Evolutionary conservation across 345 rosid species (phyloP).

Genomic region (Gossypium raimondii): DNA sequence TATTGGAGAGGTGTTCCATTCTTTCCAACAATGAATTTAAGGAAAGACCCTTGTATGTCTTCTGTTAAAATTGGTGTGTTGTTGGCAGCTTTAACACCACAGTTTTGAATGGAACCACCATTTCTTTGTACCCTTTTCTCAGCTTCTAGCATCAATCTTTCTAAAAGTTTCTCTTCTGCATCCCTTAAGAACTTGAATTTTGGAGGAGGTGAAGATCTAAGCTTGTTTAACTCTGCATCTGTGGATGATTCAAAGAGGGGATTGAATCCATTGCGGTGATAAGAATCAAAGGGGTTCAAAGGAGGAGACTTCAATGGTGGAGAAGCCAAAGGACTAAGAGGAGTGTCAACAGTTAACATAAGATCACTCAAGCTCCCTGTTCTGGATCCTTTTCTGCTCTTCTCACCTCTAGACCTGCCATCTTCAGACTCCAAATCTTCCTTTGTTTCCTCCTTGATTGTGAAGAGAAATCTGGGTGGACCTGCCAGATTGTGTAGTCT

Average conservation of each 20-base stretch:
- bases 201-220: slow-evolving; percentile 83
- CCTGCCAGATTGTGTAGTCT: slow-evolving; percentile 80
- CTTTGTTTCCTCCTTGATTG: slow-evolving; percentile 89
- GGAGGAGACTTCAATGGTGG: slow-evolving; percentile 52
- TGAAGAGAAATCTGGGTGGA: slow-evolving; percentile 87
- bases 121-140: slow-evolving; percentile 31
- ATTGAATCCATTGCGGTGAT: slow-evolving; percentile 56
- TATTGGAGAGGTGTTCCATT: slow-evolving; percentile 34
- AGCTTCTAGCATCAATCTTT: slow-evolving; percentile 53
- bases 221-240: slow-evolving; percentile 47
- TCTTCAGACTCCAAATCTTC: slow-evolving; percentile 96
- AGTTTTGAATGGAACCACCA: slow-evolving; percentile 24
- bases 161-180: slow-evolving; percentile 78
- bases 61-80: slow-evolving; percentile 9
- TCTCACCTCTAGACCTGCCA: slow-evolving; percentile 44
- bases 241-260: slow-evolving; percentile 74
- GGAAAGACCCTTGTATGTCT: slow-evolving; percentile 44
- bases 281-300: slow-evolving; percentile 36
- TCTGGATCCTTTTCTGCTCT: slow-evolving; percentile 47
- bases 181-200: slow-evolving; percentile 91
- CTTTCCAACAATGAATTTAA: slow-evolving; percentile 47
- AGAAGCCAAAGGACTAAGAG: slow-evolving; percentile 45
- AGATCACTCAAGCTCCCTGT: slow-evolving; percentile 71
- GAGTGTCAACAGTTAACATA: slow-evolving; percentile 40
- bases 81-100: slow-evolving; percentile 21